These are phyloP conservation scores for Fusarium sp. DNA, from an alignment of 2,329 filamentous ascomycete genomes.

Conservation along the genomic window DNA sequence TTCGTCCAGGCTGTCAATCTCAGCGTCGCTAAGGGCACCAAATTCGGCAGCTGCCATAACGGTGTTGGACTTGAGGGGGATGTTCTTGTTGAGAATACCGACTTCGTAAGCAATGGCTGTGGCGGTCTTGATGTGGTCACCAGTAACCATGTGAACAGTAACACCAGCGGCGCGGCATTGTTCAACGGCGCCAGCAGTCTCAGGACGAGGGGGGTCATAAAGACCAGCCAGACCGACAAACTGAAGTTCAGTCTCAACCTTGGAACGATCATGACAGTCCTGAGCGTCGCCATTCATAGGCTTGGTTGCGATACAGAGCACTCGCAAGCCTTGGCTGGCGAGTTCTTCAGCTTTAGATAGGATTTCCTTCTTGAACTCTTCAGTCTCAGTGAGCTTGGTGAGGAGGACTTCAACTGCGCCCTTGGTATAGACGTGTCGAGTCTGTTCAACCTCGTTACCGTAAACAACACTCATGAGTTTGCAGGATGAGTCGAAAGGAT, in stretches of 20 bases:
- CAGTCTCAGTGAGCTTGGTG: conserved; percentile 59
- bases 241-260: conserved; percentile 65
- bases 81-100: conserved; percentile 61
- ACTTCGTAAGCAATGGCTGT: conserved; percentile 72
- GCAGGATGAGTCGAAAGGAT: conserved; percentile 77
- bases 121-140: conserved; percentile 74
- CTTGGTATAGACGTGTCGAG: conserved; percentile 62
- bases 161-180: conserved; percentile 70
- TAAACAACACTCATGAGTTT: conserved; percentile 81
- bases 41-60: conserved; percentile 72
- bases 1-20: conserved; percentile 69
- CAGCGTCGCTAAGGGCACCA: conserved; percentile 66
- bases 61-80: conserved; percentile 51
- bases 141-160: conserved; percentile 75
- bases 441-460: conserved; percentile 46
- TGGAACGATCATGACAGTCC: conserved; percentile 58
- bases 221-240: conserved; percentile 78
- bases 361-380: conserved; percentile 57
- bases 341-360: conserved; percentile 63
- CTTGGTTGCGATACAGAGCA: conserved; percentile 71
- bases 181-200: conserved; percentile 69
- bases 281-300: conserved; percentile 49
- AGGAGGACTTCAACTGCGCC: conserved; percentile 67
- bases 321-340: conserved; percentile 71
- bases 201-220: conserved; percentile 76